Base-by-base conservation (phyloP, 129 eudicot genomes). In the Logfia minima region DNA sequence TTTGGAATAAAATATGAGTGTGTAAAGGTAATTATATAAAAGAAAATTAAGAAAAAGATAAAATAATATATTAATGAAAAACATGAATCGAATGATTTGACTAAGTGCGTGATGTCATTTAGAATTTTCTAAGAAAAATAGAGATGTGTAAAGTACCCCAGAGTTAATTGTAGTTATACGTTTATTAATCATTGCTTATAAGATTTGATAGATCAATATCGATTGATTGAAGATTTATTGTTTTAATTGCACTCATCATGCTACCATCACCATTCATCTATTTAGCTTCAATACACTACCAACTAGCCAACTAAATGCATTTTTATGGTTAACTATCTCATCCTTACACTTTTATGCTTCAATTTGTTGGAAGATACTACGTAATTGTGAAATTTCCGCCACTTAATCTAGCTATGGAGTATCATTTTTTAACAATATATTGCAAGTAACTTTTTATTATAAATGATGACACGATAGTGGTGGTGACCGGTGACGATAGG, bases 401-500 rank as follows among this genome's bases (percentile, higher is more conserved):
- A 3, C n/a, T 48, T 6, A 48, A 26, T 26, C 29, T 26, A 26
- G 29, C 29, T 26, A 1, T 24, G 29, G 29, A 26, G 29, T 26
- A 26, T 26, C 28, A 26, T 26, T 1, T 26, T 26, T 26, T 8
- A 34, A 34, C 37, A 34, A 34, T 34, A 48, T 3, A 48, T 48
- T 48, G 53, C 4, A 45, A 45, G 18, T 39, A 39, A 39, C 45
- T 45, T 45, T 45, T 45, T 45, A 13, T 45, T 48, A 3, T 3
- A 48, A 3, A 13, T 48, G n/a, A 48, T 48, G n/a, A 48, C 14
- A 48, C 14, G n/a, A 48, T 48, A 14, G 55, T 48, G 55, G 55
- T 37, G 41, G 41, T 37, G 74, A 67, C 58, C 7, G 41, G 41
- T 37, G 74, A 67, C 58, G 68, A 77, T 4, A n/a, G 58, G n/a